A percentile compares a stretch with the other conserved stretches of the same genome.
Conservation (phyloP, 257 asterid genomes). For the Solanum microdontum region DNA sequence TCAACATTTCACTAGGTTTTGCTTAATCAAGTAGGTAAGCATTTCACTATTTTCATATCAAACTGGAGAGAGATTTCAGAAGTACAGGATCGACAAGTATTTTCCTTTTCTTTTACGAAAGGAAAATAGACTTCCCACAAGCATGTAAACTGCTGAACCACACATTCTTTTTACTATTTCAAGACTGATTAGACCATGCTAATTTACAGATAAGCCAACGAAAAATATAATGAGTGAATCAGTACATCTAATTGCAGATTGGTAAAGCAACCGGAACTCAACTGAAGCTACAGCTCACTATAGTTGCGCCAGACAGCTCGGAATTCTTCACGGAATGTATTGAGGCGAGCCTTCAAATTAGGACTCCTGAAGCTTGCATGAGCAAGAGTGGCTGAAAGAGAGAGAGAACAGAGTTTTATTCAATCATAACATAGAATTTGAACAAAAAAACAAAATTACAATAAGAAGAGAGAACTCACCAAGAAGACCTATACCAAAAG, state of each 20-base stretch:
- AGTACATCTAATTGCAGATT: not conserved
- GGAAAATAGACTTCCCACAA: not conserved
- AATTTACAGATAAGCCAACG: not conserved
- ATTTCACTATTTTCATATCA: not conserved
- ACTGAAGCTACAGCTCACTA: slow-evolving; percentile 59
- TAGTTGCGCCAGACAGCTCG: slow-evolving; percentile 96
- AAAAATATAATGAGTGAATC: not conserved
- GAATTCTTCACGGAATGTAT: slow-evolving; percentile 92
- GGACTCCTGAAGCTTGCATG: slow-evolving; percentile 96
- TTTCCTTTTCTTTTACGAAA: not conserved
- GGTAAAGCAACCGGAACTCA: not conserved
- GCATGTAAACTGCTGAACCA: not conserved
- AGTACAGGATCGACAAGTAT: not conserved
- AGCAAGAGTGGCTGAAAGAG: slow-evolving; percentile 50
- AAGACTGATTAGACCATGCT: not conserved
- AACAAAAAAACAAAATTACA: not conserved
- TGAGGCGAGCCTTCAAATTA: slow-evolving; percentile 85
- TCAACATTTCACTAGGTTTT: not conserved
- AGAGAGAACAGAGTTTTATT: not conserved
- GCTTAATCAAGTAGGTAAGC: not conserved
- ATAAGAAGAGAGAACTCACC: slow-evolving; percentile 29
- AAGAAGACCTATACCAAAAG: slow-evolving; percentile 57
- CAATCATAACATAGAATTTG: not conserved
- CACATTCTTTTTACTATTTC: not conserved
- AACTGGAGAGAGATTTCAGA: not conserved